These are phyloP conservation scores for Diplodia sapinea DNA, from an alignment of 2,329 filamentous ascomycete genomes.

Conservation along the genomic window DNA sequence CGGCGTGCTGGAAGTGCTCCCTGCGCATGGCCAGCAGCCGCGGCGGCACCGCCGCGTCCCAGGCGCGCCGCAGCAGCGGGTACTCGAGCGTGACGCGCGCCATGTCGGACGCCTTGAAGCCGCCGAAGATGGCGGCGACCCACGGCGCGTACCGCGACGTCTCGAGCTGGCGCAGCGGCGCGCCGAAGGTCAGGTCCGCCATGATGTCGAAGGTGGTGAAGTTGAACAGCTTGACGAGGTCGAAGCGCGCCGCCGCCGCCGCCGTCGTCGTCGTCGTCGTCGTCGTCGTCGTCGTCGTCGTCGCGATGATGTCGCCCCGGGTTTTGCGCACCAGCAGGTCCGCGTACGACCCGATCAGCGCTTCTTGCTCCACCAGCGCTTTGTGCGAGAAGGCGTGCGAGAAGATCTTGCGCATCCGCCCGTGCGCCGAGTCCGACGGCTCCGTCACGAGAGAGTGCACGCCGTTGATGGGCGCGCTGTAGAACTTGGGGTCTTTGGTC, in stretches of 20 bases:
- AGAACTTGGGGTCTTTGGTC: slow-evolving; percentile 42
- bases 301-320: slow-evolving; percentile 28
- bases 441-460: slow-evolving; percentile 47
- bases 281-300: neutral
- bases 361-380: slow-evolving; percentile 48
- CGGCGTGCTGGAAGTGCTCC: slow-evolving; percentile 7
- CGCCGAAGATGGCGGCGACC: slow-evolving; percentile 41
- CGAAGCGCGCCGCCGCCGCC: slow-evolving; percentile 31
- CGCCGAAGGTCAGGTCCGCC: slow-evolving; percentile 44
- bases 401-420: slow-evolving; percentile 46
- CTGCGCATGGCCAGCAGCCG: neutral
- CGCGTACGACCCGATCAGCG: slow-evolving; percentile 49
- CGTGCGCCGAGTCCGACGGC: slow-evolving; percentile 46
- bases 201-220: slow-evolving; percentile 45
- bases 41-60: neutral
- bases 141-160: slow-evolving; percentile 41
- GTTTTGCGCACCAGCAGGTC: slow-evolving; percentile 49
- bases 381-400: slow-evolving; percentile 50
- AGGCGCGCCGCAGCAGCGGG: neutral
- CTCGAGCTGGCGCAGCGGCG: slow-evolving; percentile 41
- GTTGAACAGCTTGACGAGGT: slow-evolving; percentile 38
- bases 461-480: slow-evolving; percentile 40
- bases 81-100: neutral
- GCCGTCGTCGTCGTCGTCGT: neutral
- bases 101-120: slow-evolving; percentile 33